These are phyloP conservation scores for Cyberlindnera saturnus DNA, from an alignment of 805 yeast genomes.

Conservation along the genomic window DNA sequence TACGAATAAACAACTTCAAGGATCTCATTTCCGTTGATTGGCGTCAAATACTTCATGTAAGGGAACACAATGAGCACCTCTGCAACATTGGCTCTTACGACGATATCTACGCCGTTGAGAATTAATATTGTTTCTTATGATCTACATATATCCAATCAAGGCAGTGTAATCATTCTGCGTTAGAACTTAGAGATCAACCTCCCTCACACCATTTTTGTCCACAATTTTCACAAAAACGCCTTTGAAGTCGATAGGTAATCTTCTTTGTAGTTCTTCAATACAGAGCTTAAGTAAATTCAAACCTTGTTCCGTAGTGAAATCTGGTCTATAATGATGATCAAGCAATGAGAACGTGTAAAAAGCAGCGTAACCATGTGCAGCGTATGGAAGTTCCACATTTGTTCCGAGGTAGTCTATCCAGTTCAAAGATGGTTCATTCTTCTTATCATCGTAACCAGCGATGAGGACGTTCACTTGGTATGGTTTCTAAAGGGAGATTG, in stretches of 20 bases:
- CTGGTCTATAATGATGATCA: conserved; percentile 83
- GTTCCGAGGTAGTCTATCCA: conserved; percentile 96
- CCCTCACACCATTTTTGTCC: conserved; percentile 53
- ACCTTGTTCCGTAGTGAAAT: conserved; percentile 74
- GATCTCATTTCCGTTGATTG: conserved; percentile 16
- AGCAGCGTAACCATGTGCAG: conserved; percentile 98
- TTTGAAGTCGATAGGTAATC: conserved; percentile 94
- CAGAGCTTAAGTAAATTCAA: conserved; percentile 66
- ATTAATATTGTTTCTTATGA: background rate
- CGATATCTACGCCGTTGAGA: conserved; percentile 2
- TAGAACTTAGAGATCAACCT: conserved; percentile 21
- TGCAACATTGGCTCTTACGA: conserved; percentile 13
- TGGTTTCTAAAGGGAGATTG: conserved; percentile 49
- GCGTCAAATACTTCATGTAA: conserved; percentile 12
- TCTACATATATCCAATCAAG: background rate
- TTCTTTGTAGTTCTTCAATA: conserved; percentile 67
- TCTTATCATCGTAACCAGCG: conserved; percentile 71
- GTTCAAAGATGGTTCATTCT: conserved; percentile 58
- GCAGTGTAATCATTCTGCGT: background rate
- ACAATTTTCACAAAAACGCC: conserved; percentile 70
- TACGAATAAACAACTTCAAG: conserved; percentile 8
- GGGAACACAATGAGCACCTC: conserved; percentile 18
- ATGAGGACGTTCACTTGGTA: conserved; percentile 88
- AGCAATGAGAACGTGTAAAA: conserved; percentile 86
- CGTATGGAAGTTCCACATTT: conserved; percentile 84